phyloP scores from a whole-genome alignment of 331 rosid species.

The Quercus phellos region DNA sequence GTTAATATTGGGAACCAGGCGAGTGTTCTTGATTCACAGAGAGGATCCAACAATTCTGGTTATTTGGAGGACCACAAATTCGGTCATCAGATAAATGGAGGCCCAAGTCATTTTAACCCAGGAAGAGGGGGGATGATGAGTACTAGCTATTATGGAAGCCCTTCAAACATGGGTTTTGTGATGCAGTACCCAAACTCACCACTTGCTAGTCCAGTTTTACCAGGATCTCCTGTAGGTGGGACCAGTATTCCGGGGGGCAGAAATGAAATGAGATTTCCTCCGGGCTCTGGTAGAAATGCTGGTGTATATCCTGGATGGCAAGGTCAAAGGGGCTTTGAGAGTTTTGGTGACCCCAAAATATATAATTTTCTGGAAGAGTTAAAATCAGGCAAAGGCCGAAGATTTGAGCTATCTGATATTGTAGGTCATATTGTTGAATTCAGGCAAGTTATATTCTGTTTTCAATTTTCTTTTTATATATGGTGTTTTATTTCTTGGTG shows the following conservation, averaged over 20 bases:
- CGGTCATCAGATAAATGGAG: constrained; percentile 39
- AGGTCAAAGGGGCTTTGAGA: constrained; percentile 54
- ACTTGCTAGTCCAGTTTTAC: constrained; percentile 59
- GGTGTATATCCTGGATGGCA: constrained; percentile 70
- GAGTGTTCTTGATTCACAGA: constrained; percentile 38
- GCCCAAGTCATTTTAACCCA: constrained; percentile 29
- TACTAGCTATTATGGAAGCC: constrained; percentile 55
- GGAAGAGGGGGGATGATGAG: constrained; percentile 43
- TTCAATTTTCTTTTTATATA: constrained; percentile 17
- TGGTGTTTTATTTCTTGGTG: constrained; percentile 1
- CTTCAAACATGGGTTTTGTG: constrained; percentile 43
- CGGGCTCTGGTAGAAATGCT: constrained; percentile 44
- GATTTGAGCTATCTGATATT: constrained; percentile 74
- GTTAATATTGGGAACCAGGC: constrained; percentile 32
- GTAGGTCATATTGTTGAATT: constrained; percentile 71
- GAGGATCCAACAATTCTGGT: constrained; percentile 29
- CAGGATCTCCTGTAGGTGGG: constrained; percentile 63
- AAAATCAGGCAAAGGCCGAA: constrained; percentile 68
- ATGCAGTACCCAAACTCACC: constrained; percentile 65
- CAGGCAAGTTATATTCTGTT: constrained; percentile 46
- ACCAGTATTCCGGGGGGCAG: constrained; percentile 47
- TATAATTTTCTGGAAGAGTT: constrained; percentile 76
- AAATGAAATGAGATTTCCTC: constrained; percentile 54
- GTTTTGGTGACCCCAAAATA: constrained; percentile 52
- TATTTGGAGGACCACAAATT: constrained; percentile 51